Evolutionary conservation across 2,329 filamentous ascomycete genomes (phyloP).

Genomic region (Westerdykella aurantiaca): DNA sequence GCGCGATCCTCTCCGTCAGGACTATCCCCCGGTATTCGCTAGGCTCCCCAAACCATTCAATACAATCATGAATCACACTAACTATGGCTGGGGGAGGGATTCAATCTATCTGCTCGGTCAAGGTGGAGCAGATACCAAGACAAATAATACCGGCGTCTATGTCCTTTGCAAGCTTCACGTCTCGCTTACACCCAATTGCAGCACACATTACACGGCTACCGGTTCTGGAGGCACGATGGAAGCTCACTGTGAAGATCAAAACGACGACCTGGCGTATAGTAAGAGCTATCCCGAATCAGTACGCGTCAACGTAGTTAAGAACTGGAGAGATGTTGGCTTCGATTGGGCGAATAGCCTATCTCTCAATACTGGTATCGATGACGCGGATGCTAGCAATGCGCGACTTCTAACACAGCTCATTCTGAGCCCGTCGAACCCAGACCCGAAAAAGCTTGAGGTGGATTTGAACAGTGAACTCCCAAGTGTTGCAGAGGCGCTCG

Average conservation of each 20-base stretch:
- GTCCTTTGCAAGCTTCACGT: conserved; percentile 64
- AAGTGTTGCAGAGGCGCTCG: conserved; percentile 67
- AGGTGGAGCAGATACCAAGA: conserved; percentile 16
- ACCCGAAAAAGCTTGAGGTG: conserved; percentile 14
- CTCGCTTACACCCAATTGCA: conserved; percentile 60
- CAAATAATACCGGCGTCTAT: conserved; percentile 40
- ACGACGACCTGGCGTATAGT: conserved; percentile 53
- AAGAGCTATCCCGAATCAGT: conserved; percentile 51
- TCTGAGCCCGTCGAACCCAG: conserved; percentile 18
- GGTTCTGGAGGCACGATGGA: conserved; percentile 53
- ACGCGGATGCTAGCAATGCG: conserved; percentile 41
- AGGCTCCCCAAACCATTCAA: conserved; percentile 58
- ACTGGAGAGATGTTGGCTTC: conserved; percentile 42
- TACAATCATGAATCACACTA: conserved; percentile 45
- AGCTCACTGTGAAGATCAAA: conserved; percentile 55
- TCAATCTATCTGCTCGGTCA: conserved; percentile 60
- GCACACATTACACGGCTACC: conserved; percentile 49
- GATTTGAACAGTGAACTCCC: conserved; percentile 52
- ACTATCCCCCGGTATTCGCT: conserved; percentile 39
- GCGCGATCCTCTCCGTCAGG: conserved; percentile 50
- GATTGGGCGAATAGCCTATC: conserved; percentile 42
- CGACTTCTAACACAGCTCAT: conserved; percentile 43
- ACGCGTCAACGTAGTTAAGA: conserved; percentile 42
- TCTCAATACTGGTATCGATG: conserved; percentile 40
- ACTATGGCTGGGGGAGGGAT: conserved; percentile 38